Conservation (phyloP, 2,329 filamentous ascomycete genomes). For the Paecilomyces sp. region DNA sequence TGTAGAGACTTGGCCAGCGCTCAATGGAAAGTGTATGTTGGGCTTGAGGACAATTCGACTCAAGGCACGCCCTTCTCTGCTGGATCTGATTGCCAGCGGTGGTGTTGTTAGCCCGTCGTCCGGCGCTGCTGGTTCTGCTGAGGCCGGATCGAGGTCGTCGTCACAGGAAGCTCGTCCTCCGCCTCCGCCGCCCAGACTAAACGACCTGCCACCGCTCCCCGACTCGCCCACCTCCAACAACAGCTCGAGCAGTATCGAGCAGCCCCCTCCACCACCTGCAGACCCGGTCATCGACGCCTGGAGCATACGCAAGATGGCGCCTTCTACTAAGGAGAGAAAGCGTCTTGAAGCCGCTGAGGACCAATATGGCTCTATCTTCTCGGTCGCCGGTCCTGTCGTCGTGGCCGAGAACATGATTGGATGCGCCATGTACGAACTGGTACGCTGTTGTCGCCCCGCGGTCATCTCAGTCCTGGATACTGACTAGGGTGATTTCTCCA, state of each 20-base stretch:
- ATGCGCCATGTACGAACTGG: slow-evolving; percentile 99
- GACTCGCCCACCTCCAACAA: slow-evolving; percentile 29
- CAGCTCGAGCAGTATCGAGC: slow-evolving; percentile 12
- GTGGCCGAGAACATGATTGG: slow-evolving; percentile 98
- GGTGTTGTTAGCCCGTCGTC: slow-evolving; percentile 34
- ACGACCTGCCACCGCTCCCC: slow-evolving; percentile 39
- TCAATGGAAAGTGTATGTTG: slow-evolving; percentile 39
- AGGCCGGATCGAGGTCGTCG: slow-evolving; percentile 15
- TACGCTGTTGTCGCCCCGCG: slow-evolving; percentile 37
- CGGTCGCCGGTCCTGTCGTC: slow-evolving; percentile 78
- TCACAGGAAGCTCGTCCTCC: slow-evolving; percentile 14
- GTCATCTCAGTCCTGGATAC: slow-evolving; percentile 3
- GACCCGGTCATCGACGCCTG: slow-evolving; percentile 17
- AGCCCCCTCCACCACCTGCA: slow-evolving; percentile 13
- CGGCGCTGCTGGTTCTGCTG: slow-evolving; percentile 8
- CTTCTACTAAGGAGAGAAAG: slow-evolving; percentile 36
- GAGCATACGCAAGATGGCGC: slow-evolving; percentile 33
- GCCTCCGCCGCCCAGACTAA: slow-evolving; percentile 29
- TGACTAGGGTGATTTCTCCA: slow-evolving; percentile 25
- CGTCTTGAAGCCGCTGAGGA: slow-evolving; percentile 44
- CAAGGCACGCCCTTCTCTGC: slow-evolving; percentile 53
- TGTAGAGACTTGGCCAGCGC: background rate
- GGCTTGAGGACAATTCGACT: slow-evolving; percentile 51
- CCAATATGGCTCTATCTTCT: slow-evolving; percentile 61
- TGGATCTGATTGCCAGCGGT: slow-evolving; percentile 52